These are phyloP conservation scores for Suillus paluster DNA, from an alignment of 768 basidiomycete species.

Conservation along the genomic window DNA sequence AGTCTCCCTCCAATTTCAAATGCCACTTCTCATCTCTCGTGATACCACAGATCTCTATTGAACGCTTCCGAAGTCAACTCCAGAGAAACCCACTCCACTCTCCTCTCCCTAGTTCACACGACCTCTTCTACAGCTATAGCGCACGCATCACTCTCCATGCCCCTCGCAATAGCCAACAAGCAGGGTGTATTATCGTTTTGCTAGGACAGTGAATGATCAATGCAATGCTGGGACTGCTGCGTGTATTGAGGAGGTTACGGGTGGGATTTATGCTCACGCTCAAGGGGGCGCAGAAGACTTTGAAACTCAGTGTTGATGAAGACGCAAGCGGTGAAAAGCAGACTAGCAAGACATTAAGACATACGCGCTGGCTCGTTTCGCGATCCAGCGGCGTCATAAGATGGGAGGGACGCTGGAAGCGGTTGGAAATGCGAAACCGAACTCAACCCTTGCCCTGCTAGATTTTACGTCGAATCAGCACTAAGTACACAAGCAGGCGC, in stretches of 20 bases:
- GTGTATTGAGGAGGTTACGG: too few relatives aligned
- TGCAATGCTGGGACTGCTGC: too few relatives aligned
- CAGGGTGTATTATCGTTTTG: conserved; percentile 67
- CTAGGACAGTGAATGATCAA: conserved; percentile 24
- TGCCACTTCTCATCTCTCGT: not conserved
- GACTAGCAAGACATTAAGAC: conserved; percentile 27
- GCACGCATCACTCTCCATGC: conserved; percentile 70
- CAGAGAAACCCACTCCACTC: conserved; percentile 54
- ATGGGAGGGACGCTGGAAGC: conserved; percentile 59
- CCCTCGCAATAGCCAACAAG: conserved; percentile 53
- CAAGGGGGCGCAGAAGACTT: too few relatives aligned
- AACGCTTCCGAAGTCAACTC: conserved; percentile 67
- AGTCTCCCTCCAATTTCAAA: too few relatives aligned
- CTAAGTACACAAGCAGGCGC: conserved; percentile 54
- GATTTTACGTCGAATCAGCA: too few relatives aligned
- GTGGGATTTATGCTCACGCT: too few relatives aligned
- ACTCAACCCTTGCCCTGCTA: too few relatives aligned
- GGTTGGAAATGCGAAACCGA: conserved; percentile 57
- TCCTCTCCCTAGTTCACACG: conserved; percentile 63
- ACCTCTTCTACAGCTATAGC: conserved; percentile 59
- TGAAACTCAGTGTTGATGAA: not conserved
- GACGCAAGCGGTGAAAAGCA: not conserved
- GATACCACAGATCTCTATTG: conserved; percentile 53
- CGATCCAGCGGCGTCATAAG: conserved; percentile 47
- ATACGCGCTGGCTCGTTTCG: conserved; percentile 37